These are phyloP conservation scores for Rhytidiadelphus loreus DNA, from an alignment of 225 moss, liverwort and hornwort species.

Conservation along the genomic window DNA sequence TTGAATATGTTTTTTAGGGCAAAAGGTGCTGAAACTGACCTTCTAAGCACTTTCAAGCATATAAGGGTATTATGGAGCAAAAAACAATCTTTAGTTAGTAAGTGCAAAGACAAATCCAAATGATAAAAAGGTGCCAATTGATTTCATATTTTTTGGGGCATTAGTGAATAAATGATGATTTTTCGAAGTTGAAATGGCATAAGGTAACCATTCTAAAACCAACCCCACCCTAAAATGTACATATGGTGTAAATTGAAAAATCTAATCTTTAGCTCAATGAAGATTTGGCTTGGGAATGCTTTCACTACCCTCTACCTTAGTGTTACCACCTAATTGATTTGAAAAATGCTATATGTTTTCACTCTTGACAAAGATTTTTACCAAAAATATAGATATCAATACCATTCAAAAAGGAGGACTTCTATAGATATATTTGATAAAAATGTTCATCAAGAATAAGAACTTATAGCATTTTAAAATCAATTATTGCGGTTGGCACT, in stretches of 20 bases:
- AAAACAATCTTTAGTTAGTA: neutral
- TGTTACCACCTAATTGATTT: too few relatives aligned
- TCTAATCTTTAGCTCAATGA: fast-evolving
- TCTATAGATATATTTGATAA: too few relatives aligned
- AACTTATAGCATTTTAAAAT: neutral
- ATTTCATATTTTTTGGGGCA: neutral
- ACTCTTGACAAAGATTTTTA: too few relatives aligned
- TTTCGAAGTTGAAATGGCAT: neutral
- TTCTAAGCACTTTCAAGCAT: neutral
- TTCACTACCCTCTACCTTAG: too few relatives aligned
- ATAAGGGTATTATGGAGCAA: neutral
- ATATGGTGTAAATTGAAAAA: neutral
- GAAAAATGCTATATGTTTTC: too few relatives aligned
- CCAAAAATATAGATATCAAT: too few relatives aligned
- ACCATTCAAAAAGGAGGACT: too few relatives aligned
- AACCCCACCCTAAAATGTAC: neutral
- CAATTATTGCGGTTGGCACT: neutral
- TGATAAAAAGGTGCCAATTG: neutral
- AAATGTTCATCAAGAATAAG: too few relatives aligned
- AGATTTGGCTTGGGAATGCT: neutral
- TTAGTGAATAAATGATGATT: too few relatives aligned
- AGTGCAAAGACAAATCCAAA: neutral
- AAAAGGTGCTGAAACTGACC: fast-evolving
- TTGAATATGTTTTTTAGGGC: neutral
- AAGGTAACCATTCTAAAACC: neutral